These are phyloP conservation scores for Globisporangium emineosum DNA, from an alignment of 352 stramenopile genomes.

Conservation along the genomic window DNA sequence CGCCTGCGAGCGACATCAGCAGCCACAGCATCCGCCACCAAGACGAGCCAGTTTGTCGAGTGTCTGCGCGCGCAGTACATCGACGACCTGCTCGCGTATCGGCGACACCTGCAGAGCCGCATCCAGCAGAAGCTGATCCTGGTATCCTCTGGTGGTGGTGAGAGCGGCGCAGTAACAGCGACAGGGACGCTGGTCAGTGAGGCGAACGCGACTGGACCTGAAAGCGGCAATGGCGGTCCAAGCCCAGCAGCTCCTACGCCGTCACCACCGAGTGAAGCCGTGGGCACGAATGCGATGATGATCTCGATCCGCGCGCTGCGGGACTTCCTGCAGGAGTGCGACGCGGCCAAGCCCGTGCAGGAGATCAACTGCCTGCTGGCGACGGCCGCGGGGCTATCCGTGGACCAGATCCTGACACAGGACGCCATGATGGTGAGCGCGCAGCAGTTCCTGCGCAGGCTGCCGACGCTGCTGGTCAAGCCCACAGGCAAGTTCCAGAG, in stretches of 20 bases:
- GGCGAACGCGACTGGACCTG: neutral
- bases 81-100: conserved; percentile 57
- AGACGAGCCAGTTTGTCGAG: conserved; percentile 28
- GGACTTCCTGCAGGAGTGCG: conserved; percentile 40
- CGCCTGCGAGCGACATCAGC: neutral
- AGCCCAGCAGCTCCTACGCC: neutral
- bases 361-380: conserved; percentile 44
- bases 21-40: neutral
- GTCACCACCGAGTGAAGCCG: neutral
- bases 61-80: conserved; percentile 54
- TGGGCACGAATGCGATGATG: conserved; percentile 33
- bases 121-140: conserved; percentile 28
- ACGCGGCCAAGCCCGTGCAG: conserved; percentile 49
- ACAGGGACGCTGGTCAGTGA: neutral
- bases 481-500: conserved; percentile 36
- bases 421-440: conserved; percentile 53
- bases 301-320: conserved; percentile 43
- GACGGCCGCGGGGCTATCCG: conserved; percentile 29
- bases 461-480: conserved; percentile 47
- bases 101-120: conserved; percentile 33
- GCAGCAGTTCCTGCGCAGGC: conserved; percentile 31
- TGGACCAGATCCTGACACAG: conserved; percentile 55
- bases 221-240: neutral
- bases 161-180: neutral
- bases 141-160: neutral